phyloP scores from a whole-genome alignment of 31 red algal species.

The Endocladia muricata region DNA sequence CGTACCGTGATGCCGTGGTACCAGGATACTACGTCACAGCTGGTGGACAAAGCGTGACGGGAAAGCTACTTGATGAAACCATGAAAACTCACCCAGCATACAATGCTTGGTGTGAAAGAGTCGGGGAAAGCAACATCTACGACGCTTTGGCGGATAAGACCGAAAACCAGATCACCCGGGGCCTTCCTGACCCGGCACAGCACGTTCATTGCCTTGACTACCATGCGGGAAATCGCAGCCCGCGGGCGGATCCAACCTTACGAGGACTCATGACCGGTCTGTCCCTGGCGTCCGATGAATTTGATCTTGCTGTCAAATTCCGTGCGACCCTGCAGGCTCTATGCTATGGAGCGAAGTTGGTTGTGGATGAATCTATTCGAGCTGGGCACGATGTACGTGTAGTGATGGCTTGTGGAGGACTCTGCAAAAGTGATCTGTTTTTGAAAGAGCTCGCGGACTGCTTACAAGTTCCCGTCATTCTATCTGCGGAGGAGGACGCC shows the following conservation, averaged over 20 bases:
- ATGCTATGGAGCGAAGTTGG: constrained; percentile 73
- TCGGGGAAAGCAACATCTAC: constrained; percentile 27
- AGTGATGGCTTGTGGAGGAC: constrained; percentile 70
- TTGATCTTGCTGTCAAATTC: constrained; percentile 46
- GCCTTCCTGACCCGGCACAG: constrained; percentile 18
- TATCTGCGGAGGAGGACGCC: constrained; percentile 40
- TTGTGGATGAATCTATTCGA: constrained; percentile 43
- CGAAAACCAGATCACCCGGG: not conserved
- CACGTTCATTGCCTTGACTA: constrained; percentile 79
- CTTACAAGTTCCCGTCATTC: constrained; percentile 38
- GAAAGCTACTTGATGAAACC: constrained; percentile 60
- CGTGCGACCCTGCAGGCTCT: constrained; percentile 60
- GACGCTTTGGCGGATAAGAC: constrained; percentile 35
- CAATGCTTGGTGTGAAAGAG: constrained; percentile 7
- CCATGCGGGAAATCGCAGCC: constrained; percentile 77
- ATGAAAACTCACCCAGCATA: constrained; percentile 41
- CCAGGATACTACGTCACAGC: constrained; percentile 64
- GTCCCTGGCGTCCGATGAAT: constrained; percentile 5
- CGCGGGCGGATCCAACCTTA: constrained; percentile 71
- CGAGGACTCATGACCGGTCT: constrained; percentile 60
- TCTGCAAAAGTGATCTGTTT: constrained; percentile 67
- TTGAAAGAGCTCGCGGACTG: constrained; percentile 59
- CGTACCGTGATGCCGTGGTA: constrained; percentile 68
- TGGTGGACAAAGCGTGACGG: constrained; percentile 82
- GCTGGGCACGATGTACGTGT: constrained; percentile 39